Percentiles rank a stretch among this genome's conserved stretches.
These are phyloP conservation scores for Phaeosphaeriaceae sp. DNA, from an alignment of 2,329 filamentous ascomycete species.

Conservation along the genomic window DNA sequence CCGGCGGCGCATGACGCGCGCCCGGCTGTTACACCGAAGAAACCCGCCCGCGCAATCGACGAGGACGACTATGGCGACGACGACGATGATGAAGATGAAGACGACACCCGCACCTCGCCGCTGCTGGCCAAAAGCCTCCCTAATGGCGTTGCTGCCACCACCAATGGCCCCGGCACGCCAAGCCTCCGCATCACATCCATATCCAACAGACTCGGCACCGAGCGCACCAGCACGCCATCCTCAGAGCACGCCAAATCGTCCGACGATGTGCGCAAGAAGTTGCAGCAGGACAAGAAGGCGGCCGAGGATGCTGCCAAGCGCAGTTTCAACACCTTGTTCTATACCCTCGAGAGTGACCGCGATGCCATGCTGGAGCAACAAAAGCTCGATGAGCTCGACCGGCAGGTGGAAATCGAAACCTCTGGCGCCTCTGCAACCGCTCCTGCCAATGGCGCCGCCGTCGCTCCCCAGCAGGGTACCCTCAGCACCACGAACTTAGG, in stretches of 20 bases:
- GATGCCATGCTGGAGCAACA: slow-evolving; percentile 98
- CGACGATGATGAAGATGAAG: slow-evolving; percentile 61
- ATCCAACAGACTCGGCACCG: slow-evolving; percentile 67
- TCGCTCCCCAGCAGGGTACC: slow-evolving; percentile 77
- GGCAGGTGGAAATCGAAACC: slow-evolving; percentile 95
- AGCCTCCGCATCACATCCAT: slow-evolving; percentile 71
- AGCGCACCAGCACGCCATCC: slow-evolving; percentile 63
- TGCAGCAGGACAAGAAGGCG: slow-evolving; percentile 90
- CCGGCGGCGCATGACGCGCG: slow-evolving; percentile 53
- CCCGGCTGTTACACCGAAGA: slow-evolving; percentile 67
- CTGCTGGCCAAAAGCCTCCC: slow-evolving; percentile 61
- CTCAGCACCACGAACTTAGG: slow-evolving; percentile 93
- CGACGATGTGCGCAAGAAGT: slow-evolving; percentile 89
- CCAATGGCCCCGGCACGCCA: slow-evolving; percentile 67
- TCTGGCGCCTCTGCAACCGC: slow-evolving; percentile 63
- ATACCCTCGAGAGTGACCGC: slow-evolving; percentile 92
- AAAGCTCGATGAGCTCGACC: slow-evolving; percentile 93
- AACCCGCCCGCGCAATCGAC: slow-evolving; percentile 77
- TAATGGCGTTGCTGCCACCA: slow-evolving; percentile 60
- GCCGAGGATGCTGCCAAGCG: slow-evolving; percentile 88
- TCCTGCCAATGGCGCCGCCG: slow-evolving; percentile 58
- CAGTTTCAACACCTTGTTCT: slow-evolving; percentile 92
- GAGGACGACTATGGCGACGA: slow-evolving; percentile 89
- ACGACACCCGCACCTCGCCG: slow-evolving; percentile 53
- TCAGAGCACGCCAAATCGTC: slow-evolving; percentile 70